Conservation (phyloP, 108 stramenopile species). For the Cyclostephanos tholiformis region DNA sequence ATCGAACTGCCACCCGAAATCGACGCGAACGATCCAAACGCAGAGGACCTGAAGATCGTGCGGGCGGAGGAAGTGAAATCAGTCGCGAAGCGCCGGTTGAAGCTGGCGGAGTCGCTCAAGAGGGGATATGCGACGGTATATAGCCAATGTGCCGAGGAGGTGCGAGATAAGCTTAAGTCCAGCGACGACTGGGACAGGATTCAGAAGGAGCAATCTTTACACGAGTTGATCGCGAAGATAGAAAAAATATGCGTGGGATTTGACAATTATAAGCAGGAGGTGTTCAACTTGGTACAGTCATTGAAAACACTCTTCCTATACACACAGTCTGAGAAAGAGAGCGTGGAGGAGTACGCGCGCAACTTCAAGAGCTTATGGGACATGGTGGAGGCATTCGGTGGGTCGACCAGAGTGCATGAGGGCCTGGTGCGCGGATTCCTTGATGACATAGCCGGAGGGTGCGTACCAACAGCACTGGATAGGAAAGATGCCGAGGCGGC, state of each 20-base stretch:
- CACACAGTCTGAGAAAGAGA: neutral
- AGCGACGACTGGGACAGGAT: neutral
- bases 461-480: neutral
- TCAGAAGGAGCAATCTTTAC: neutral
- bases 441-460: neutral
- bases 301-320: neutral
- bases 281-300: too few species aligned
- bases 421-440: neutral
- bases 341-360: neutral
- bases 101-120: too few species aligned
- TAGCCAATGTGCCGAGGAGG: too few species aligned
- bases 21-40: neutral
- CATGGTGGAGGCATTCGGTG: neutral
- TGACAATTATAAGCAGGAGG: too few species aligned
- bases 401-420: neutral
- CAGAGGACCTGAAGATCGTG: neutral
- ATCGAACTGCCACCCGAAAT: neutral
- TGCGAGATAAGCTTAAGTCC: neutral
- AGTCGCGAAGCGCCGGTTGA: neutral
- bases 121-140: too few species aligned
- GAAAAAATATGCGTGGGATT: conserved; percentile 5
- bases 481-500: neutral
- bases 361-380: too few species aligned
- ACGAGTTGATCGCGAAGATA: conserved; percentile 11
- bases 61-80: neutral